Base-by-base conservation (phyloP, 106 monocot genomes). In the Phalaenopsis equestris region DNA sequence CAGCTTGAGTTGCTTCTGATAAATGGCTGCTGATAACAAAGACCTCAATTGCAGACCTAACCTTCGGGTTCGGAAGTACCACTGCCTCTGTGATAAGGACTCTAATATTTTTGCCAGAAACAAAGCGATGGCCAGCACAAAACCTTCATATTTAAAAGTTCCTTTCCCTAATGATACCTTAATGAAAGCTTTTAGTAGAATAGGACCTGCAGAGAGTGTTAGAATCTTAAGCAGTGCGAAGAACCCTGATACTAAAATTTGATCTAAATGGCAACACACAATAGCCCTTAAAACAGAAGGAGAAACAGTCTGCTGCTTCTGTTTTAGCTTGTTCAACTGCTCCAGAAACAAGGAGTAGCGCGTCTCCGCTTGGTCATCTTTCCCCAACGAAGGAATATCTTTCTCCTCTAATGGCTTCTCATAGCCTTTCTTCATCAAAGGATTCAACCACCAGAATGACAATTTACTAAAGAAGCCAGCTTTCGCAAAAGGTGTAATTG, bases 401-500 rank as follows among this genome's bases (percentile, higher is more conserved):
- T 79, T 86, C 68, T 99, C 98, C 39, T 91, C 92, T 0, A 99
- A 75, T 2, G 90, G 84, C 78, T 87, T 93, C 81, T 86, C 58
- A 45, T 86, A 87, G 6, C 98, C 98, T 83, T 86, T 90, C 84
- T 83, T 90, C 90, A 99, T 98, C 77, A 98, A 76, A 80, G 98
- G 85, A 77, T 99, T 99, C 83, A 99, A 72, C 98, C 98, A 99
- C 92, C 94, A 93, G 75, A 99, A 99, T 39, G 92, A 80, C 82
- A 95, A 77, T 80, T 55, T 90, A 67, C 90, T 92, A 16, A 92
- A 56, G 55, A 94, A 77, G 1, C 94, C 91, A 75, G 94, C 98
- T 41, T 15, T 87, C 8, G 94, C 85, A 64, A 89, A 91, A 55
- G 82, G 82, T 65, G 90, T 88, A 3, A 85, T 83, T 52, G 19